Conservation (phyloP, 2,329 filamentous ascomycete genomes). For the Colletotrichum trifolii region DNA sequence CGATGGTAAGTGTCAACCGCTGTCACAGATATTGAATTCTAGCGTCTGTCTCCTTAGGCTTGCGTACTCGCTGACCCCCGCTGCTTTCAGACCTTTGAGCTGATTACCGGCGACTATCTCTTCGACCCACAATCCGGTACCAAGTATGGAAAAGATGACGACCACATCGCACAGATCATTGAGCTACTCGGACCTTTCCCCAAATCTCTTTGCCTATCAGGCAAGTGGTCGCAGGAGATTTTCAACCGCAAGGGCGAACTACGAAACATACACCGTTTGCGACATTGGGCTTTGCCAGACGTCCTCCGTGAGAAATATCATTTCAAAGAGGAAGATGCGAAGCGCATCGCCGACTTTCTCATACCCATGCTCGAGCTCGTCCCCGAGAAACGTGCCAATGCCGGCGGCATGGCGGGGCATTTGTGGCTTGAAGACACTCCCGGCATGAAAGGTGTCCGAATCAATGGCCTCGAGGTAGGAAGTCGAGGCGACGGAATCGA, state of each 20-base stretch:
- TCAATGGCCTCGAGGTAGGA: conserved; percentile 80
- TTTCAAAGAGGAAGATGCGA: conserved; percentile 84
- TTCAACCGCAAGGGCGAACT: conserved; percentile 98
- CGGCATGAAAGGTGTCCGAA: conserved; percentile 84
- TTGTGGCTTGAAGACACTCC: conserved; percentile 84
- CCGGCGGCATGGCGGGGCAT: conserved; percentile 92
- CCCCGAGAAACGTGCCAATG: conserved; percentile 91
- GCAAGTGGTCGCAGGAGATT: conserved; percentile 98
- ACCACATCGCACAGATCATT: conserved; percentile 99
- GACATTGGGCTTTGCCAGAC: conserved; percentile 94
- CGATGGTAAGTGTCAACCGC: conserved; percentile 78
- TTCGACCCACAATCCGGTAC: conserved; percentile 98
- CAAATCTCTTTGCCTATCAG: conserved; percentile 88
- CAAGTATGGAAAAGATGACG: conserved; percentile 99
- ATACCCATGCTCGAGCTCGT: conserved; percentile 90
- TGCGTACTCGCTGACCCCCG: conserved; percentile 9
- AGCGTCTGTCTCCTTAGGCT: not conserved
- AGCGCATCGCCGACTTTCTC: conserved; percentile 83
- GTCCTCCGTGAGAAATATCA: conserved; percentile 97
- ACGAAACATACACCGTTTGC: conserved; percentile 94
- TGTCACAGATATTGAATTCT: not conserved
- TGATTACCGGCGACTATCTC: conserved; percentile 97
- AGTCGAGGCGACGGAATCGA: conserved; percentile 92
- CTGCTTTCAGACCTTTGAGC: conserved; percentile 81
- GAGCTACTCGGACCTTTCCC: conserved; percentile 94